Conservation (phyloP, 2,329 filamentous ascomycete species). For the Xylaria sp. region DNA sequence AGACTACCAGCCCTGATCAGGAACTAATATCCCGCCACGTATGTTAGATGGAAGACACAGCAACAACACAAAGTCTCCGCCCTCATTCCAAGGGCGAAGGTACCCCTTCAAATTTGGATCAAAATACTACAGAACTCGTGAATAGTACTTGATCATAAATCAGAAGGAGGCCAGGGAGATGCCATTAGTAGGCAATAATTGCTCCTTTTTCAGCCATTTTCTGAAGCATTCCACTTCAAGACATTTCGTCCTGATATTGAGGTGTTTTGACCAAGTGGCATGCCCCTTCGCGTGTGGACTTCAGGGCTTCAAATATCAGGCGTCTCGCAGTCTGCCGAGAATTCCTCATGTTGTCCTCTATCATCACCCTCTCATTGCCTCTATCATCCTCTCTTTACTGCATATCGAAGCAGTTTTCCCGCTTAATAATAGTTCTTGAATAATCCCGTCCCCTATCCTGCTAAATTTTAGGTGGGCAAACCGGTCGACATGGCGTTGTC, state of each 20-base stretch:
- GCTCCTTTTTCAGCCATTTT: conserved; percentile 9
- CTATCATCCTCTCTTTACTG: conserved; percentile 21
- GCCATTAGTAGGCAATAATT: conserved; percentile 20
- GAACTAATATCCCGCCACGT: conserved; percentile 5
- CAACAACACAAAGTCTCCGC: conserved; percentile 22
- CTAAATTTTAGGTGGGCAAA: conserved; percentile 16
- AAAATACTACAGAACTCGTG: conserved; percentile 18
- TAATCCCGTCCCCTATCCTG: neutral
- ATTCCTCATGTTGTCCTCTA: conserved; percentile 4
- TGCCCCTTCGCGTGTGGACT: conserved; percentile 29
- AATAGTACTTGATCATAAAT: conserved; percentile 26
- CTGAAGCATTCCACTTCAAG: conserved; percentile 36
- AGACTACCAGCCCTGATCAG: conserved; percentile 10
- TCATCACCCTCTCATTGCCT: conserved; percentile 24
- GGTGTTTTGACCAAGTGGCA: conserved; percentile 4
- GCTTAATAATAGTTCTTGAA: neutral
- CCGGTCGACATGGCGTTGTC: conserved; percentile 40
- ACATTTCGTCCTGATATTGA: conserved; percentile 20
- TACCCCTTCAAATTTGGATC: conserved; percentile 22
- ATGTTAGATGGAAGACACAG: neutral
- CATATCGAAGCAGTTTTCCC: neutral
- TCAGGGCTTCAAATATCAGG: conserved; percentile 39
- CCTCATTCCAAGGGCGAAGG: conserved; percentile 39
- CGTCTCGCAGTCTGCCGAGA: conserved; percentile 10
- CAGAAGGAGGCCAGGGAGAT: conserved; percentile 36